A percentile compares a stretch with the other conserved stretches of the same genome.
Conservation (phyloP, 2,329 filamentous ascomycete genomes). For the Xylariaceae sp. region DNA sequence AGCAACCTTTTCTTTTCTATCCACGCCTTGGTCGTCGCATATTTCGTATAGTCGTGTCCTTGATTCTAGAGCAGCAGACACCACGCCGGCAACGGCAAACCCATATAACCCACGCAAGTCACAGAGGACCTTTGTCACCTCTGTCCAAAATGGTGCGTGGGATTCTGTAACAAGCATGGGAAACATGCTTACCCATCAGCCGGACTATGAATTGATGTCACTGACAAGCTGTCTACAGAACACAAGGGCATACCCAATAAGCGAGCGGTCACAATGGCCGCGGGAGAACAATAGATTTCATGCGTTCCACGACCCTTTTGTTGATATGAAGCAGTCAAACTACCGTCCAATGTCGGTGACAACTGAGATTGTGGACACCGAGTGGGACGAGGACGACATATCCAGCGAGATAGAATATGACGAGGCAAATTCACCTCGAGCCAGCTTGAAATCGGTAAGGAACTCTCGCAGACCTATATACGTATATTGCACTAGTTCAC, state of each 20-base stretch:
- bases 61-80: constrained; percentile 26
- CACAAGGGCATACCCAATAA: constrained; percentile 24
- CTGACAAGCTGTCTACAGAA: constrained; percentile 25
- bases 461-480: constrained; percentile 12
- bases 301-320: constrained; percentile 54
- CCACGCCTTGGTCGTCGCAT: constrained; percentile 21
- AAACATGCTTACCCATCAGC: neutral
- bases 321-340: constrained; percentile 50
- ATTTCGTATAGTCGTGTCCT: constrained; percentile 27
- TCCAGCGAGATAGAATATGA: constrained; percentile 55
- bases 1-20: constrained; percentile 26
- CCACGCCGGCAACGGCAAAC: constrained; percentile 32
- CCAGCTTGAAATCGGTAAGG: constrained; percentile 67
- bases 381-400: constrained; percentile 61
- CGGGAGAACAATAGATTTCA: constrained; percentile 44
- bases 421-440: constrained; percentile 53
- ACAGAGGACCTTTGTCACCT: constrained; percentile 10
- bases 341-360: constrained; percentile 62
- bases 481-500: neutral
- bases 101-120: constrained; percentile 22
- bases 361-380: constrained; percentile 74
- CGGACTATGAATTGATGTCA: neutral
- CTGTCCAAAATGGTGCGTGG: constrained; percentile 21
- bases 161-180: neutral
- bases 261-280: constrained; percentile 44